Evolutionary conservation across 2,329 filamentous ascomycete species (phyloP), one percentile per base, ranked within the genome.

Genomic region (Calonectria naviculata): DNA sequence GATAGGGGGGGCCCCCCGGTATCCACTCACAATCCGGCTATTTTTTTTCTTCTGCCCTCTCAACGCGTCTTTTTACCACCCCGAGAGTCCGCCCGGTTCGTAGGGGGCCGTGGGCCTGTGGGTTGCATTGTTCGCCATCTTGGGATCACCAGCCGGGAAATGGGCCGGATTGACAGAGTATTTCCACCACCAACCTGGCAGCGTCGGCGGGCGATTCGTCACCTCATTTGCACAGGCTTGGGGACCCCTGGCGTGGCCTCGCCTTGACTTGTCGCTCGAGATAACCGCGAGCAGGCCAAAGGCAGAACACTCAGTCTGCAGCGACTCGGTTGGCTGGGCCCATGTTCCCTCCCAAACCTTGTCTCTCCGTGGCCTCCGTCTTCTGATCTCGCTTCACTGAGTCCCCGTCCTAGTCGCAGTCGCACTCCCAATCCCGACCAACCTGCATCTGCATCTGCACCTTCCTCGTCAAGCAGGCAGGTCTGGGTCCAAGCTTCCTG

Each of bases 111-210:
- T 60, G 56, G 36, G 36, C 56, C 36, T 42, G 38, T 24, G 26
- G 56, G 56, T 42, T 61, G 38, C 38, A 61, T 61, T 61, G 10
- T 42, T 61, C 56, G 26, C 56, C 56, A 19, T 44, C 56, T 61
- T 42, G 38, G 56, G 56, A 44, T 61, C 56, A 42, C 38, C 36
- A 19, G 31, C 36, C 56, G 56, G 56, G 56, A 42, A 61, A 61
- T 29, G 38, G 56, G 26, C 38, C 26, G 56, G 56, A 42, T 21
- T 41, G 24, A 29, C 56, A 41, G 26, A 42, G 38, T 44, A 44
- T 61, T 61, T 44, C 56, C 56, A 61, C 56, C 56, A 31, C 56
- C n/a, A 31, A 31, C 56, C 56, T 58, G 52, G 52, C 52, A 58
- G 52, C 52, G 31, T 36, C 38, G 17, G 56, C 38, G 56, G 56